Evolutionary conservation across 805 yeast genomes (phyloP), one percentile per base, ranked within the genome.

Genomic region (Saccharomycopsis guyanensis): DNA sequence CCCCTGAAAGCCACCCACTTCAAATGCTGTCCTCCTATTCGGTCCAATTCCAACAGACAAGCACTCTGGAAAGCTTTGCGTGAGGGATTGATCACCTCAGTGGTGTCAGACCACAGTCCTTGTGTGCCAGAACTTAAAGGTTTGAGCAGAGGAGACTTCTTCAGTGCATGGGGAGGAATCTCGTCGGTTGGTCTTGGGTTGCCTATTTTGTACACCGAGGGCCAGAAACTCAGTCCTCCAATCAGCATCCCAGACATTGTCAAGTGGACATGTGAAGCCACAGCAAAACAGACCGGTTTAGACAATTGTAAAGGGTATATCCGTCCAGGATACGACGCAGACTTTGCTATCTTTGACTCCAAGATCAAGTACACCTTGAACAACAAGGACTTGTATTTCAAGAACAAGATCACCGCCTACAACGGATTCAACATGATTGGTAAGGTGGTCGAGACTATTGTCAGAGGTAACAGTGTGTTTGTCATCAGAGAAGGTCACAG

Each of bases 121-220:
- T 89, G 97, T 65, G 86, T 96, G 0, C 95, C 97, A 0, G 86
- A 86, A 50, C 69, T 89, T 57, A 89, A 89, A 63, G 84, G 86
- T 19, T 69, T 87, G 43, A 82, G 78, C 8, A 71, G 76, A 50
- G 96, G 96, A 35, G 95, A 89, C 60, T 89, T 89, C 61, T 78
- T 89, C 56, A 75, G 80, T 31, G 95, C 97, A 2, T 89, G 97
- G 97, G 97, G 97, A 31, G 97, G 97, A 7, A 87, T 89, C 35
- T 73, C 95, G 1, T 85, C 95, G 1, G 94, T 89, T 27, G 97
- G 97, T 0, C 75, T 91, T 35, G 97, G 97, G 0, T 70, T 89
- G 40, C 85, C 95, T 0, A 73, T 88, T 34, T 63, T 89, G 43
- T 82, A 77, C 72, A 86, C 96, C 1, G 87, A 82, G 56, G 88